Evolutionary conservation across 1,284 basidiomycete genomes (phyloP).

Genomic region (Puccinia triticina): DNA sequence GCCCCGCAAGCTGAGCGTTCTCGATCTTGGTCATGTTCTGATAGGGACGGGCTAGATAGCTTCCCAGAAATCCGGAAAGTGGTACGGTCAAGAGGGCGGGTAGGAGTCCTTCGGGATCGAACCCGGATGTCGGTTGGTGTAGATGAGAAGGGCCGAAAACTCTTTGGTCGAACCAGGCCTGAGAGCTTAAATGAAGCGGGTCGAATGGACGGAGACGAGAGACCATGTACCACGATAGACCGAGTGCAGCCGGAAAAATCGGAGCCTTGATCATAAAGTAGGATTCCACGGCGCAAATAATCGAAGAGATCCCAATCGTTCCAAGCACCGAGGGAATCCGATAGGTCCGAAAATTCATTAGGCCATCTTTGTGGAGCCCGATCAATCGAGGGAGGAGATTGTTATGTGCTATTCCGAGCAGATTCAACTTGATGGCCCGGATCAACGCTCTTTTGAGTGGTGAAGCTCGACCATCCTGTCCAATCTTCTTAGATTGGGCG

Average conservation of each 20-base stretch:
- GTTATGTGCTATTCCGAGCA: conserved; percentile 40
- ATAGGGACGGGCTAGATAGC: conserved; percentile 21
- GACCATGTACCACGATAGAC: conserved; percentile 16
- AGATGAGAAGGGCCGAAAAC: conserved; percentile 33
- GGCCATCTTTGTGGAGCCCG: background rate
- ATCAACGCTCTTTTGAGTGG: background rate
- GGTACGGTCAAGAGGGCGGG: conserved; percentile 36
- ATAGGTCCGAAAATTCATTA: conserved; percentile 24
- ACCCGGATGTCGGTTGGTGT: background rate
- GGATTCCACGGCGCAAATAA: conserved; percentile 3
- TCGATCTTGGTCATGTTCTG: background rate
- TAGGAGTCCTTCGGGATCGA: conserved; percentile 46
- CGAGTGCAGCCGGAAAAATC: conserved; percentile 1
- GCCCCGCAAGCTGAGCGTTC: background rate
- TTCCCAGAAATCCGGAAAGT: conserved; percentile 32
- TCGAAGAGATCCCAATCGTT: conserved; percentile 22
- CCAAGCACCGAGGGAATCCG: conserved; percentile 44
- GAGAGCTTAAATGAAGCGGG: background rate
- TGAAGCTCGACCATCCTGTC: background rate
- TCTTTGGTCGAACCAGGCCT: conserved; percentile 26
- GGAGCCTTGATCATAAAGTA: conserved; percentile 1
- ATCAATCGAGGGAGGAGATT: conserved; percentile 39
- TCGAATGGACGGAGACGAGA: conserved; percentile 9
- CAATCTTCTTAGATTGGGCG: background rate
- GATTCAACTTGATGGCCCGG: conserved; percentile 23